Evolutionary conservation across 108 stramenopile genomes (phyloP), one percentile per base, ranked within the genome.

Genomic region (Nitzschia inconspicua): DNA sequence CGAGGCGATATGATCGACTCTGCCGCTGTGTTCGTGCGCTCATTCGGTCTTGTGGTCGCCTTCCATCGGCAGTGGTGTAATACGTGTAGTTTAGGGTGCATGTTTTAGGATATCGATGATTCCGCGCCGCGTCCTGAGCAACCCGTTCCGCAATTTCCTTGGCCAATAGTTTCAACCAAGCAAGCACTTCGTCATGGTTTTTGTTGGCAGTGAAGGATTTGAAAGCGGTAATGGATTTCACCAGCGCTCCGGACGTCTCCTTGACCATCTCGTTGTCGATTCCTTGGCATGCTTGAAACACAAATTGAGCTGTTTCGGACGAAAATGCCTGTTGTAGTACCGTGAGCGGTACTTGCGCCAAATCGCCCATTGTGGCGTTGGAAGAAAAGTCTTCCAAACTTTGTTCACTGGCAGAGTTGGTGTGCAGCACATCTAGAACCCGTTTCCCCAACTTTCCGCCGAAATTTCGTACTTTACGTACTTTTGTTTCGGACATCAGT

Each of bases 141-240:
- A 93, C 86, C 16, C 91, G 69, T 37, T 66, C 70, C 36, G 89
- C 76, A 51, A 93, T 57, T 44, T 93, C 91, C 5, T 39, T 65
- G 25, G 82, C 82, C 41, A 93, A 42, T 4, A 93, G 40, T 28
- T 56, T 44, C 18, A 87, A 72, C 91, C 91, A 93, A 29, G 70
- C 53, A 11, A 89, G 61, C 25, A 75, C 81, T 4, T 37, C 32
- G 60, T 70, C 44, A 61, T 76, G 20, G 36, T 39, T 27, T 65
- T 60, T 35, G 30, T 66, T 35, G 13, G 70, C 31, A 7, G 70
- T 47, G 54, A 93, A 89, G 9, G 83, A 83, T 57, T 93, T 93
- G 61, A 86, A 93, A 1, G 91, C 84, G 22, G 87, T 93, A 31
- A 93, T 87, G 14, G 79, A 79, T 53, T 93, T 93, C 13, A 82